These are phyloP conservation scores for Neostapfia colusana DNA, from an alignment of 176 grass and related monocot genomes.

Conservation along the genomic window DNA sequence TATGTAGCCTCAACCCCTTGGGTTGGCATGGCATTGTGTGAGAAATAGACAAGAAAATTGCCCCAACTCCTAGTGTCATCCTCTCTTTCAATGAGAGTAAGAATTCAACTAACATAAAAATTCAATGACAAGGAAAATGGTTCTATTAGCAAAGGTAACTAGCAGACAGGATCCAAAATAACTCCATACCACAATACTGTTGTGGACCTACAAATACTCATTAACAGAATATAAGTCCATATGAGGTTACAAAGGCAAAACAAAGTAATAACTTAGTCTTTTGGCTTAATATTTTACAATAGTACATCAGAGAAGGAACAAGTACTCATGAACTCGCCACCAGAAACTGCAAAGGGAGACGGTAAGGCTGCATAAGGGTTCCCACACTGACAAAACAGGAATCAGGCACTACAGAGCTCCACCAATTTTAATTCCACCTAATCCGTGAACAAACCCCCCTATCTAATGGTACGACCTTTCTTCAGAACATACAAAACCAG, in stretches of 20 bases:
- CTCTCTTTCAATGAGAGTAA: too few species aligned
- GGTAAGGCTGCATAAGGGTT: not conserved
- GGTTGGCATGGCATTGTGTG: too few species aligned
- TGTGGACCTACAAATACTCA: too few species aligned
- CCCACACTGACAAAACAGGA: not conserved
- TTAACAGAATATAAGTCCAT: too few species aligned
- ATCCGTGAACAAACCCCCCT: not conserved
- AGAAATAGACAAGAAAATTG: too few species aligned
- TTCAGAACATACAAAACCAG: not conserved
- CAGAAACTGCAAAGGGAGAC: not conserved
- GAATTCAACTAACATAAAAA: too few species aligned
- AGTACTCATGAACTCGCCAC: not conserved
- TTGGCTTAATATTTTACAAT: not conserved
- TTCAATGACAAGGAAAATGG: not conserved
- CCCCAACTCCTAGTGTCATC: too few species aligned
- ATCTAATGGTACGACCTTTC: slow-evolving; percentile 20
- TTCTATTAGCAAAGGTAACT: not conserved
- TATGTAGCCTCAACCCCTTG: too few species aligned
- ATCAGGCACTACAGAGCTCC: not conserved
- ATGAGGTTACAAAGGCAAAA: too few species aligned
- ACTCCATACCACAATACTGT: not conserved
- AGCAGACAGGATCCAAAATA: not conserved
- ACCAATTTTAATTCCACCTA: not conserved
- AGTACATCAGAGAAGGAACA: not conserved
- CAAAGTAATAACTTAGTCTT: too few species aligned